Evolutionary conservation across 495 filamentous ascomycete species (phyloP).

Genomic region (Wilcoxina mikolae): DNA sequence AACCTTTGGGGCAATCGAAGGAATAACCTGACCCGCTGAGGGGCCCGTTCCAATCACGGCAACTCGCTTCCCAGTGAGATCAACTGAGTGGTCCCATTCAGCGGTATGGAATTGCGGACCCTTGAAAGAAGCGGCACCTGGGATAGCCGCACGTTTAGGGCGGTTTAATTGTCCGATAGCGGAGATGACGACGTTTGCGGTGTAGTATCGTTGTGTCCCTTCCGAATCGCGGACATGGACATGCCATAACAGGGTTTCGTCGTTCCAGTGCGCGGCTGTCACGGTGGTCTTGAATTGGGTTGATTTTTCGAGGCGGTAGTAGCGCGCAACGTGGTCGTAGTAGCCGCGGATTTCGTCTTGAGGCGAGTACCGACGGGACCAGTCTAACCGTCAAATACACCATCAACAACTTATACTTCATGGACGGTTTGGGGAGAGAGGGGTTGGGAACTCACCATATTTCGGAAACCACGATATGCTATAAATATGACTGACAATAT

Average conservation of each 20-base stretch:
- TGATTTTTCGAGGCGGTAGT: slow-evolving; percentile 3
- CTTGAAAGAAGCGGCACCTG: slow-evolving; percentile 6
- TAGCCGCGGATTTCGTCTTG: slow-evolving; percentile 7
- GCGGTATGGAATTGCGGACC: slow-evolving; percentile 8
- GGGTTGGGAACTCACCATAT: background rate
- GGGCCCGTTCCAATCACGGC: slow-evolving; percentile 42
- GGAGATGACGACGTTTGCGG: slow-evolving; percentile 43
- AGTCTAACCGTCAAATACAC: background rate
- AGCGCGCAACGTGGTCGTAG: slow-evolving; percentile 5
- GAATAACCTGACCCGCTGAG: slow-evolving; percentile 27
- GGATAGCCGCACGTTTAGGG: slow-evolving; percentile 35
- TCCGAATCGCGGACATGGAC: background rate
- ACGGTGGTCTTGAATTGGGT: background rate
- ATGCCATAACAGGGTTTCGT: background rate
- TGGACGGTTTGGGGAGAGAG: background rate
- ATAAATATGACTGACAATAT: slow-evolving; percentile 25
- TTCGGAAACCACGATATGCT: slow-evolving; percentile 25
- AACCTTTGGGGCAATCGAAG: slow-evolving; percentile 12
- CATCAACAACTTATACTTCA: background rate
- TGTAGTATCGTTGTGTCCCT: slow-evolving; percentile 23
- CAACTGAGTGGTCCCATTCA: slow-evolving; percentile 5
- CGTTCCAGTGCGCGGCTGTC: background rate
- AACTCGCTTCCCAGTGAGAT: slow-evolving; percentile 36
- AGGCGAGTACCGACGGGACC: slow-evolving; percentile 4
- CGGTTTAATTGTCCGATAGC: slow-evolving; percentile 40